Percentiles rank a stretch among this genome's conserved stretches.
Conservation (phyloP, 2,329 filamentous ascomycete genomes). For the Aspergillus alliaceus region DNA sequence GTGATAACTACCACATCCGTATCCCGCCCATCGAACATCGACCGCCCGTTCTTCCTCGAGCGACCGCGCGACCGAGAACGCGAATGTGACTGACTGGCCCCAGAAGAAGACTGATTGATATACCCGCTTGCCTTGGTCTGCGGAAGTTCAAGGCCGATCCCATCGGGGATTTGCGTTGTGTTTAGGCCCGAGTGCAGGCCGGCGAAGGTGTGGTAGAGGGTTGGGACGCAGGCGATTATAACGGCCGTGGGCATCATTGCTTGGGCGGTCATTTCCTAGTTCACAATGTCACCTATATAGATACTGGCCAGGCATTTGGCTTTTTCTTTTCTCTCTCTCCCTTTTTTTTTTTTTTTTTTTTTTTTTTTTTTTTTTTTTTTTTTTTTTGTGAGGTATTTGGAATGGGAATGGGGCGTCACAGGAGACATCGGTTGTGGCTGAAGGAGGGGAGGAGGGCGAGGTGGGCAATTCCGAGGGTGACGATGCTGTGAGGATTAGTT, state of each 20-base stretch:
- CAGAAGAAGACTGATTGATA: neutral
- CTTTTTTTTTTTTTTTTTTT: too few relatives aligned
- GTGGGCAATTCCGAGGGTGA: neutral
- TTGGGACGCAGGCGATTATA: neutral
- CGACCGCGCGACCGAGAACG: neutral
- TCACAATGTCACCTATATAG: neutral
- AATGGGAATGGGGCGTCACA: neutral
- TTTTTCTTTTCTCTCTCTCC: too few relatives aligned
- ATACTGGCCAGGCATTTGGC: neutral
- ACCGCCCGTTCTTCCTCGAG: neutral
- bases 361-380: too few relatives aligned
- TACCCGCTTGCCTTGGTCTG: neutral
- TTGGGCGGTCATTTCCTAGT: neutral
- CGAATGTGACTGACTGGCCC: neutral
- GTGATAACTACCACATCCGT: neutral
- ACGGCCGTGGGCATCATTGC: neutral
- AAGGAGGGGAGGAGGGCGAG: neutral
- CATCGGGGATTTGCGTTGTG: neutral
- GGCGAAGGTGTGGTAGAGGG: neutral
- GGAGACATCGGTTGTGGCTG: neutral
- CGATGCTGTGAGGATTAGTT: neutral
- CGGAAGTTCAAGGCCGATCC: neutral
- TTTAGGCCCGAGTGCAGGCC: neutral
- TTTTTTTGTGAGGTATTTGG: neutral
- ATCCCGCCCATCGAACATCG: neutral